These are phyloP conservation scores for Ambrosia hybrid DNA, from an alignment of 140 eudicot species.

Conservation along the genomic window DNA sequence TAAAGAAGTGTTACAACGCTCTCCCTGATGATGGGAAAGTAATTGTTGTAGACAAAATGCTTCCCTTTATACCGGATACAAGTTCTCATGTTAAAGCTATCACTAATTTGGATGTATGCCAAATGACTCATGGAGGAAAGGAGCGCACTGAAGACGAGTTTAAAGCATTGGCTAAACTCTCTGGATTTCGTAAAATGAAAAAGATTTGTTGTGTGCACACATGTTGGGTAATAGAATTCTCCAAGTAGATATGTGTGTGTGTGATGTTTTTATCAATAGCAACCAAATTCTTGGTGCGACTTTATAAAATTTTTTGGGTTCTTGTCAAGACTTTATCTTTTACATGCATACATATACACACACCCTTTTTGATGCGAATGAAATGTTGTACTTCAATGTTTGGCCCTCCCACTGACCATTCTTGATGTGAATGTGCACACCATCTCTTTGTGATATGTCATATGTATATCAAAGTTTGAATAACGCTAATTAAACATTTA, in stretches of 20 bases:
- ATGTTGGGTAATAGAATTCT: slow-evolving; percentile 40
- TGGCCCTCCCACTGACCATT: no score
- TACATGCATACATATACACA: no score
- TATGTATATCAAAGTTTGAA: no score
- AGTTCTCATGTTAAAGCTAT: not conserved
- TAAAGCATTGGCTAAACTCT: slow-evolving; percentile 26
- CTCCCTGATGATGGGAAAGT: slow-evolving; percentile 30
- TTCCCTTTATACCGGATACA: slow-evolving; percentile 25
- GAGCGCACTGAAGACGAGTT: slow-evolving; percentile 20
- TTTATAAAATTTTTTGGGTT: no score
- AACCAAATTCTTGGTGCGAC: no score
- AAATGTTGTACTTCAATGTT: no score
- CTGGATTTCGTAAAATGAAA: slow-evolving; percentile 38
- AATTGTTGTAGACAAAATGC: slow-evolving; percentile 24
- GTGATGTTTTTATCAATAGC: no score
- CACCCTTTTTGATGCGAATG: no score
- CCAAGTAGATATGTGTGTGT: slow-evolving; percentile 14
- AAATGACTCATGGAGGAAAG: slow-evolving; percentile 17
- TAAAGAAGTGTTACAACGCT: slow-evolving; percentile 13
- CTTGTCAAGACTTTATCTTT: no score
- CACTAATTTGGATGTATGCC: slow-evolving; percentile 6
- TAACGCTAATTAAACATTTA: no score
- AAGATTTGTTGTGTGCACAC: slow-evolving; percentile 14
- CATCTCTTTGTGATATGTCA: no score
- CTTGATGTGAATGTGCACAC: no score